Evolutionary conservation across 2,329 filamentous ascomycete genomes (phyloP).

Genomic region (Ophiocordyceps camponoti-rufipedis): DNA sequence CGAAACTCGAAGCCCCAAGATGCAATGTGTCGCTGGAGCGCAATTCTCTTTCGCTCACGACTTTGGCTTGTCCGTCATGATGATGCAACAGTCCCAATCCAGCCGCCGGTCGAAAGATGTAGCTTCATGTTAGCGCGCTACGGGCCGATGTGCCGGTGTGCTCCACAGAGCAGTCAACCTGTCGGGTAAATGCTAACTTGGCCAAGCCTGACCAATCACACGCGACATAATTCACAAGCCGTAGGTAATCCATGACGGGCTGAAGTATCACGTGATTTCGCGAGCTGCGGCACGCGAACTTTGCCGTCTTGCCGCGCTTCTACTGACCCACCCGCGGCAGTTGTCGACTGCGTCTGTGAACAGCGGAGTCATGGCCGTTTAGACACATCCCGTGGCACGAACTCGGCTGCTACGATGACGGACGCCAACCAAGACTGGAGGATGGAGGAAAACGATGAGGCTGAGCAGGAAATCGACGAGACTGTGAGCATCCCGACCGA

Average conservation of each 20-base stretch:
- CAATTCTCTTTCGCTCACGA: background rate
- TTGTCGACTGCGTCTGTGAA: too few species aligned
- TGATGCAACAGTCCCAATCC: constrained; percentile 1
- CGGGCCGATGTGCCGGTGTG: background rate
- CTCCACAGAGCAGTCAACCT: background rate
- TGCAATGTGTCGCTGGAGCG: background rate
- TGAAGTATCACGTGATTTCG: background rate
- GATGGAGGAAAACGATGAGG: constrained; percentile 46
- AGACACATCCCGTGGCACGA: background rate
- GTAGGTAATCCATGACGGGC: background rate
- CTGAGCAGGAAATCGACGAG: constrained; percentile 40
- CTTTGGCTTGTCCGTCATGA: constrained; percentile 1
- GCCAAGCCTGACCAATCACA: background rate
- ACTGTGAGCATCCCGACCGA: constrained; percentile 22
- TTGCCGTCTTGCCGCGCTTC: background rate
- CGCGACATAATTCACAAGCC: background rate
- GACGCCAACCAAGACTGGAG: constrained; percentile 22
- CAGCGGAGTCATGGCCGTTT: background rate
- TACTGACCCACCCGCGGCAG: background rate
- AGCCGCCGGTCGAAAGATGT: too few species aligned
- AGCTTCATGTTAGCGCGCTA: background rate
- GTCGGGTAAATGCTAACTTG: background rate
- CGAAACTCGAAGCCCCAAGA: background rate
- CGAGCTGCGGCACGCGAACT: background rate
- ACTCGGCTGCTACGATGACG: constrained; percentile 9